These are phyloP conservation scores for Periconia digitata DNA, from an alignment of 2,329 filamentous ascomycete genomes.

Conservation along the genomic window DNA sequence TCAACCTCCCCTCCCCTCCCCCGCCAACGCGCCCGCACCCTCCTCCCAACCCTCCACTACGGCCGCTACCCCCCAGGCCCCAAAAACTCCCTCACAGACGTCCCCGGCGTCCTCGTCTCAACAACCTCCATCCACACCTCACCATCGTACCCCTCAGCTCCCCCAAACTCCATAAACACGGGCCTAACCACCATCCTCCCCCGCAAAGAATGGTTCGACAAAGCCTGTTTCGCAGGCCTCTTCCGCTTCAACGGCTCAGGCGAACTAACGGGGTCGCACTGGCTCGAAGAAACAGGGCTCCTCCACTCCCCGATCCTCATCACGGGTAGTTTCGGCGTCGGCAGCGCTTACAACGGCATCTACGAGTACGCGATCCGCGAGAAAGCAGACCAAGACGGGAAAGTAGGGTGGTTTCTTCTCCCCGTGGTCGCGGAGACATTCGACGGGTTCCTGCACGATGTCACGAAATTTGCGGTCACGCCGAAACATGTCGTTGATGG, in stretches of 20 bases:
- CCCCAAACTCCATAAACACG: constrained; percentile 41
- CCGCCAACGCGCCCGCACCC: constrained; percentile 41
- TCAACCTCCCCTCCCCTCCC: constrained; percentile 9
- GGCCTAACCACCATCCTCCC: constrained; percentile 50
- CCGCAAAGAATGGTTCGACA: constrained; percentile 44
- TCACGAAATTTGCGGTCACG: constrained; percentile 57
- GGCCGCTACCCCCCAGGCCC: constrained; percentile 43
- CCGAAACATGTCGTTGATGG: constrained; percentile 57
- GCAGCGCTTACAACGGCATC: constrained; percentile 61
- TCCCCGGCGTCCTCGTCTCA: constrained; percentile 47
- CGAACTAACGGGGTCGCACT: constrained; percentile 63
- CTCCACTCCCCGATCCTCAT: constrained; percentile 62
- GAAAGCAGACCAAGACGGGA: constrained; percentile 43
- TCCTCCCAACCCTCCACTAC: constrained; percentile 41
- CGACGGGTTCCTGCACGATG: constrained; percentile 63
- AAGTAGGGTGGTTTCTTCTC: constrained; percentile 56
- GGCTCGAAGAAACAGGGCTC: constrained; percentile 63
- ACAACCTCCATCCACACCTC: constrained; percentile 43
- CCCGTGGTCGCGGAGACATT: constrained; percentile 66
- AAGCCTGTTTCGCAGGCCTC: constrained; percentile 46
- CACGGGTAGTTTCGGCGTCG: constrained; percentile 61
- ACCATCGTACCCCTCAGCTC: constrained; percentile 26
- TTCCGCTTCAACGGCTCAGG: constrained; percentile 67
- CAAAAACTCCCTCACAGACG: constrained; percentile 49
- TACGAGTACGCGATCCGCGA: constrained; percentile 58